These are phyloP conservation scores for Colletotrichum zoysiae DNA, from an alignment of 2,329 filamentous ascomycete species.

Conservation along the genomic window DNA sequence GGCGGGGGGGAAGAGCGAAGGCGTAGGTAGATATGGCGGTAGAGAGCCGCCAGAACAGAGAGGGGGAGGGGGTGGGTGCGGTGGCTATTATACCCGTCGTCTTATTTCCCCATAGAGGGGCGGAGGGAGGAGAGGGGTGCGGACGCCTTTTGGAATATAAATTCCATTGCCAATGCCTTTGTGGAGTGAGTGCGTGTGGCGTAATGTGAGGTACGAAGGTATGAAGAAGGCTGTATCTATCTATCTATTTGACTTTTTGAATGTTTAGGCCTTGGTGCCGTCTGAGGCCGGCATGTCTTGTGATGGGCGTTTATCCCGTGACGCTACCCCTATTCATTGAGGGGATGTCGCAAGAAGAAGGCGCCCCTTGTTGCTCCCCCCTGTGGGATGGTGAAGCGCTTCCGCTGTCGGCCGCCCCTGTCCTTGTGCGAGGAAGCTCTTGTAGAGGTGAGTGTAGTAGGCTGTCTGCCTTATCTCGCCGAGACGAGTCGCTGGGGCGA, in stretches of 20 bases:
- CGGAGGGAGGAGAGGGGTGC: background rate
- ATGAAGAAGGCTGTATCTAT: background rate
- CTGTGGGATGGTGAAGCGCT: too few species aligned
- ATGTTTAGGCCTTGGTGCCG: too few species aligned
- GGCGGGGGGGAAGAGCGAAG: background rate
- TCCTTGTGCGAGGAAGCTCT: background rate
- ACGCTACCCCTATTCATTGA: too few species aligned
- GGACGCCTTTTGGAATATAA: slow-evolving; percentile 34
- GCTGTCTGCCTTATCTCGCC: background rate
- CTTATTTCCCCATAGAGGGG: background rate
- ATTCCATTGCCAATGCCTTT: slow-evolving; percentile 10
- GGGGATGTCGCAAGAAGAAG: background rate
- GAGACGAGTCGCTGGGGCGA: background rate
- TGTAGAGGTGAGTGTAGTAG: too few species aligned
- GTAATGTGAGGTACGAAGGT: too few species aligned
- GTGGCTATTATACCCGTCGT: slow-evolving; percentile 40
- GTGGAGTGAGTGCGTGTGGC: background rate
- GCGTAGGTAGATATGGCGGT: background rate
- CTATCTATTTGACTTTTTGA: background rate
- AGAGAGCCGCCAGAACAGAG: background rate
- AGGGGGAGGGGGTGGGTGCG: slow-evolving; percentile 23
- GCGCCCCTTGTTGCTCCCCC: background rate
- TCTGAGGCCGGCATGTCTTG: background rate
- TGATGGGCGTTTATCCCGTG: background rate
- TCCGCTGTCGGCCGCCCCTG: background rate